phyloP scores from a whole-genome alignment of 202 grass and related monocot genomes.

The Saccharum hybrid region DNA sequence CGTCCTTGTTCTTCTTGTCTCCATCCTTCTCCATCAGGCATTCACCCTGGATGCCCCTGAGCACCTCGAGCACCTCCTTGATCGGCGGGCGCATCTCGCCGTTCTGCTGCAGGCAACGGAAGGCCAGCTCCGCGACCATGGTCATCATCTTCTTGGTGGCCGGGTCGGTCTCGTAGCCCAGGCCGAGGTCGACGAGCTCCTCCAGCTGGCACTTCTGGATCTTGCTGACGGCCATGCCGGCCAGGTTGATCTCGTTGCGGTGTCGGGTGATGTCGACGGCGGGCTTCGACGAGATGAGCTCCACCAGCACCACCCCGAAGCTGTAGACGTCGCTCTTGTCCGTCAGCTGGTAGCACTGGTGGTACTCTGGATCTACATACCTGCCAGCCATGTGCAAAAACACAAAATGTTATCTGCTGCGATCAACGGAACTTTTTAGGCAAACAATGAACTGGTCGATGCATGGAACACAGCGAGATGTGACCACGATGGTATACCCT shows the following conservation, averaged over 20 bases:
- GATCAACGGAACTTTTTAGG: too few relatives aligned
- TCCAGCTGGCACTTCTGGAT: slow-evolving; percentile 80
- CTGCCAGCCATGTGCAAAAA: slow-evolving; percentile 18
- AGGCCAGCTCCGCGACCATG: slow-evolving; percentile 81
- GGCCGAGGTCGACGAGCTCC: slow-evolving; percentile 62
- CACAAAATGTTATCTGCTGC: background rate
- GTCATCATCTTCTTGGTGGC: slow-evolving; percentile 78
- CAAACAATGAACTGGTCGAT: too few relatives aligned
- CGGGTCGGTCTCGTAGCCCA: slow-evolving; percentile 67
- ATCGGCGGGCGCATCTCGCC: slow-evolving; percentile 89
- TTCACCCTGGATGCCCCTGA: slow-evolving; percentile 53
- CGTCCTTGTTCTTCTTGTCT: slow-evolving; percentile 45
- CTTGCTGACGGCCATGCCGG: slow-evolving; percentile 77
- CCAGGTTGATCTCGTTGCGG: slow-evolving; percentile 78
- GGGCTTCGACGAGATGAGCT: slow-evolving; percentile 85
- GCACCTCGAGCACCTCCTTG: slow-evolving; percentile 71
- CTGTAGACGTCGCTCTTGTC: slow-evolving; percentile 94
- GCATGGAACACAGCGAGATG: too few relatives aligned
- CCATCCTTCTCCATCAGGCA: slow-evolving; percentile 31
- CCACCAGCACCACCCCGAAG: slow-evolving; percentile 80
- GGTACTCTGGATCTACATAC: slow-evolving; percentile 83
- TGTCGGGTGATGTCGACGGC: slow-evolving; percentile 75
- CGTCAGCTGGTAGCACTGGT: slow-evolving; percentile 88
- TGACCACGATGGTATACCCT: slow-evolving; percentile 45
- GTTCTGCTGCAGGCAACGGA: slow-evolving; percentile 85